These are phyloP conservation scores for Fusarium paranaense DNA, from an alignment of 2,329 filamentous ascomycete species.

Conservation along the genomic window DNA sequence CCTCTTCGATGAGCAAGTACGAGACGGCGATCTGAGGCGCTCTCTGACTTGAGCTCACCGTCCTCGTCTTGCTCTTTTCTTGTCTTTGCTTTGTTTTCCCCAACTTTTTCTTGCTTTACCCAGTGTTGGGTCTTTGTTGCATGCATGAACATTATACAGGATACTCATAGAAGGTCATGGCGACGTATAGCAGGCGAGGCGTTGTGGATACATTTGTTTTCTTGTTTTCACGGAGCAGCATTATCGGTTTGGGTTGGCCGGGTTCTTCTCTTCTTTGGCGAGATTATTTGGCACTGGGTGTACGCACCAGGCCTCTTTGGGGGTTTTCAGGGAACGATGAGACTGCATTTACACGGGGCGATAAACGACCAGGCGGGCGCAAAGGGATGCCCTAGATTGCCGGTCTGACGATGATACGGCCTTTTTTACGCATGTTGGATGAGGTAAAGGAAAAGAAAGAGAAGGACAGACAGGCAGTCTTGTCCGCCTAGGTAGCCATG, in stretches of 20 bases:
- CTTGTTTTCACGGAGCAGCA: constrained; percentile 10
- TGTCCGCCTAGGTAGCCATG: constrained; percentile 28
- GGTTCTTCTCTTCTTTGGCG: constrained; percentile 25
- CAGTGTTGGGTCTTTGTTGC: constrained; percentile 18
- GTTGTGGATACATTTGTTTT: constrained; percentile 25
- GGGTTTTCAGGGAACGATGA: constrained; percentile 23
- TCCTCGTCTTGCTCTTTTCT: not conserved
- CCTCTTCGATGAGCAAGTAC: constrained; percentile 29
- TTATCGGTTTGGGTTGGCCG: constrained; percentile 15
- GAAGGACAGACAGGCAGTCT: constrained; percentile 21
- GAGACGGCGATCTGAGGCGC: constrained; percentile 18
- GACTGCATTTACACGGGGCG: constrained; percentile 32
- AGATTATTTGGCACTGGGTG: constrained; percentile 42
- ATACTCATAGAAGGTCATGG: constrained; percentile 29
- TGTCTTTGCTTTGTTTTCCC: not conserved
- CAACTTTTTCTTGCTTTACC: constrained; percentile 14
- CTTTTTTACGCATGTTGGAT: constrained; percentile 26
- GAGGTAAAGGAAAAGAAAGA: constrained; percentile 32
- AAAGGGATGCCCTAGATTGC: constrained; percentile 22
- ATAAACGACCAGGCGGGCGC: constrained; percentile 22
- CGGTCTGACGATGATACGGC: constrained; percentile 38
- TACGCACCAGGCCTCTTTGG: constrained; percentile 38
- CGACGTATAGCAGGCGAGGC: constrained; percentile 37
- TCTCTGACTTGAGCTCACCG: too few species aligned
- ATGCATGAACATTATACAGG: constrained; percentile 30